Evolutionary conservation across 371 early-diverging fungal genomes (phyloP).

Genomic region (Capniomyces stellatus): DNA sequence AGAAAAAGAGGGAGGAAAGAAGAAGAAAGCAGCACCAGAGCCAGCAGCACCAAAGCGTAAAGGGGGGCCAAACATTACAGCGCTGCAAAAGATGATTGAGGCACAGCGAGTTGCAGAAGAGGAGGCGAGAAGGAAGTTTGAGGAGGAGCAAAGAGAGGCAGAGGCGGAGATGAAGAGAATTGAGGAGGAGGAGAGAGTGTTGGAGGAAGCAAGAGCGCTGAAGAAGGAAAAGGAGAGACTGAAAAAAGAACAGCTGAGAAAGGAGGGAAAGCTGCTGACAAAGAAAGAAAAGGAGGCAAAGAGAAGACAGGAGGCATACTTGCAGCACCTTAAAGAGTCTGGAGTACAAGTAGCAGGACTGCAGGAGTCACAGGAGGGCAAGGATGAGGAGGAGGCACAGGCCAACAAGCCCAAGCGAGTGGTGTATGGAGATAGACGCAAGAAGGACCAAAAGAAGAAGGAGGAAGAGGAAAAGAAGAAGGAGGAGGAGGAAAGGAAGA

Average conservation of each 20-base stretch:
- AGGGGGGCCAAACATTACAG: constrained; percentile 29
- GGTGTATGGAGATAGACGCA: constrained; percentile 29
- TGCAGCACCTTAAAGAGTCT: constrained; percentile 55
- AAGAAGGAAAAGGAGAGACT: constrained; percentile 58
- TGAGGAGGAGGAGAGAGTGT: constrained; percentile 34
- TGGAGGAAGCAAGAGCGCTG: constrained; percentile 42
- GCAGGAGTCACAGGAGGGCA: constrained; percentile 14
- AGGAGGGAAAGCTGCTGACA: constrained; percentile 80
- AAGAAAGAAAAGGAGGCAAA: constrained; percentile 84
- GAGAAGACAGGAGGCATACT: constrained; percentile 45
- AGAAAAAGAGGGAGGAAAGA: constrained; percentile 7
- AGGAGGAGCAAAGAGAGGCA: constrained; percentile 35
- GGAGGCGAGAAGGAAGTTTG: constrained; percentile 27
- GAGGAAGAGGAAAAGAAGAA: constrained; percentile 27
- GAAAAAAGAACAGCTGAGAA: constrained; percentile 74
- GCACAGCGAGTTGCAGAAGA: constrained; percentile 39
- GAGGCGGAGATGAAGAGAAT: constrained; percentile 33
- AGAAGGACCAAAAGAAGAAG: constrained; percentile 22
- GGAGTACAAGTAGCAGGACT: constrained; percentile 70
- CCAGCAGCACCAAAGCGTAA: constrained; percentile 6
- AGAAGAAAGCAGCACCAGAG: neutral
- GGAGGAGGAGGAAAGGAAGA: constrained; percentile 41
- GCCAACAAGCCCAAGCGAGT: constrained; percentile 22
- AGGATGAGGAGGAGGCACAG: constrained; percentile 18
- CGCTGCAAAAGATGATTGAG: constrained; percentile 46